Conservation (phyloP, 2,329 filamentous ascomycete species). For the Alternaria burnsii region DNA sequence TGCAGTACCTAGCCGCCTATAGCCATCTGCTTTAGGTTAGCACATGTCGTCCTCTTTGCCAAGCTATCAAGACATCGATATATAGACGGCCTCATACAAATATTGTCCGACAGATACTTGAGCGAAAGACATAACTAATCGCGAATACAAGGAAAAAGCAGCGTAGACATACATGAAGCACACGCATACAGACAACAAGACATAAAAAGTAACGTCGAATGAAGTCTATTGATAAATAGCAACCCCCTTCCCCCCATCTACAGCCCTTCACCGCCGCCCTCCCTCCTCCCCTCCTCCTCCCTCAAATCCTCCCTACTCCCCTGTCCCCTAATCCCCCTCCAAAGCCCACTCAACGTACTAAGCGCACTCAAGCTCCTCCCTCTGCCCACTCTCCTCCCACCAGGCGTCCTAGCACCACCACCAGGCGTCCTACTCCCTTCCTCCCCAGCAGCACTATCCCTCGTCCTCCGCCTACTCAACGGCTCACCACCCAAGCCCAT, state of each 20-base stretch:
- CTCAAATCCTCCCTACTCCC: constrained; percentile 23
- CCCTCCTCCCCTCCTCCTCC: background rate
- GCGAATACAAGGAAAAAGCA: fast-evolving
- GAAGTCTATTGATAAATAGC: too few species aligned
- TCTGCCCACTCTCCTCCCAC: constrained; percentile 7
- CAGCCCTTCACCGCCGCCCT: background rate
- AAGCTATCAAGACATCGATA: too few species aligned
- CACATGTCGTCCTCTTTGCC: too few species aligned
- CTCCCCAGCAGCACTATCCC: constrained; percentile 6
- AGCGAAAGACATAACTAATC: too few species aligned
- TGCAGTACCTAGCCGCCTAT: too few species aligned
- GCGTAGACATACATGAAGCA: too few species aligned
- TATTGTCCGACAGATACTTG: too few species aligned
- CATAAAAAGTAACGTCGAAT: too few species aligned
- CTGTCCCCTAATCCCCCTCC: constrained; percentile 37
- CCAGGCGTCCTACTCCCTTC: background rate
- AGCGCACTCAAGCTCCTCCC: constrained; percentile 39
- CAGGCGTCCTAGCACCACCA: background rate
- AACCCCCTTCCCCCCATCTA: background rate
- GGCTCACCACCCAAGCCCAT: constrained; percentile 26
- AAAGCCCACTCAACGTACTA: constrained; percentile 40
- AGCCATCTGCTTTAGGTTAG: too few species aligned
- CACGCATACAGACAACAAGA: too few species aligned
- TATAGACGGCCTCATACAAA: too few species aligned
- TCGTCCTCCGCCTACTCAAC: constrained; percentile 34